Base-by-base conservation (phyloP, 129 eudicot species). In the Mikania micrantha region DNA sequence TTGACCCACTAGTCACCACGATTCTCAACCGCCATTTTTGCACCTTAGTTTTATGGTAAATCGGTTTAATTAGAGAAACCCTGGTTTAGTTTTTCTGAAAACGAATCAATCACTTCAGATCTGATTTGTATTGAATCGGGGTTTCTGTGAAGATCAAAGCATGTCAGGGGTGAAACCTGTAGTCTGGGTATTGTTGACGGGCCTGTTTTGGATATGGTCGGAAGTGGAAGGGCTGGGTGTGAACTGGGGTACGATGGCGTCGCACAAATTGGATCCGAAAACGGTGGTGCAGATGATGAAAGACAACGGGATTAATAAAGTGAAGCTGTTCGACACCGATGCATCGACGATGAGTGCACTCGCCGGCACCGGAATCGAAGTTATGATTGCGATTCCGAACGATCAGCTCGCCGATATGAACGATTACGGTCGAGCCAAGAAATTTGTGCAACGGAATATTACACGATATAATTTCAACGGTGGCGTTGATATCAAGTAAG, bases 221-320 rank as follows among this genome's bases (percentile, higher is more conserved):
- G 28, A 48, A 32, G 60, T 83, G 35, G 87, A 85, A 42, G 86
- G 95, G 41, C 66, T 91, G 13, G 98, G 98, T n/a, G 95, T 91
- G 69, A 91, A 91, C 76, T 91, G 96, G 96, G 98, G 98, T 38
- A 91, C 96, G 9, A 84, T 81, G 93, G 98, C 98, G 20, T 57
- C 75, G 21, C 96, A 91, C 77, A 73, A 70, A 49, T 61, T 91
- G 79, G 88, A 88, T 13, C 95, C 98, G 2, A 88, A 83, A 64
- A 71, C 72, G 4, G 98, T 91, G 66, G 98, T 88, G 7, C 88
- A 88, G 74, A 74, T 91, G 94, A 56, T 88, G 78, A 79, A 79
- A 42, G 98, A 88, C 67, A 91, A 91, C 73, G 96, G 87, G 34
- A 91, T 91, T 35, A 62, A 60, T 65, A 91, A 88, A 60, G 95